Evolutionary conservation across 768 basidiomycete species (phyloP).

Genomic region (Flagelloscypha sp.): DNA sequence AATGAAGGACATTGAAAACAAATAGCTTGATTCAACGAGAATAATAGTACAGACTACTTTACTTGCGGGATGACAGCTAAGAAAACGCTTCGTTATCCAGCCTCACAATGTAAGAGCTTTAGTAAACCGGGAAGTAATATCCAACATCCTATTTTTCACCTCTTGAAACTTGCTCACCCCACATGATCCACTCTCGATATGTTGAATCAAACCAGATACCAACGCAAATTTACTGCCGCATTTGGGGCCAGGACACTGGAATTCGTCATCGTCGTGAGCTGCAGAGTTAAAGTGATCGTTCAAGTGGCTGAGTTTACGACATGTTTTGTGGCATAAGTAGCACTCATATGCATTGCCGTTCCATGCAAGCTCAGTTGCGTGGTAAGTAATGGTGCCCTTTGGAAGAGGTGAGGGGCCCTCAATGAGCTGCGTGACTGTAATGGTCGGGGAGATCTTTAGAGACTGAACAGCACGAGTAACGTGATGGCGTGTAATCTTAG

Average conservation of each 20-base stretch:
- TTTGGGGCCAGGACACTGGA: slow-evolving; percentile 30
- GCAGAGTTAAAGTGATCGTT: slow-evolving; percentile 27
- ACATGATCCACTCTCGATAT: slow-evolving; percentile 34
- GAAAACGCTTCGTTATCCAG: no score
- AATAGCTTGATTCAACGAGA: no score
- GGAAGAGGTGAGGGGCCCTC: slow-evolving; percentile 8
- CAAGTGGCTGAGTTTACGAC: slow-evolving; percentile 21
- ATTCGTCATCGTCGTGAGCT: slow-evolving; percentile 29
- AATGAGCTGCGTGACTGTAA: slow-evolving; percentile 25
- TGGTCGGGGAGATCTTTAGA: slow-evolving; percentile 24
- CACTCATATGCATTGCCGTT: slow-evolving; percentile 34
- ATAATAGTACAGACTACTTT: no score
- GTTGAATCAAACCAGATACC: slow-evolving; percentile 34
- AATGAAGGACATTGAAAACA: no score
- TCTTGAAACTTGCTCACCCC: slow-evolving; percentile 23
- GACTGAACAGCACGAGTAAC: slow-evolving; percentile 27
- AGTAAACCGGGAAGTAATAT: slow-evolving; percentile 21
- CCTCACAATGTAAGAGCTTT: slow-evolving; percentile 13
- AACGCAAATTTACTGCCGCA: slow-evolving; percentile 27
- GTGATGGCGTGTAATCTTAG: slow-evolving; percentile 25
- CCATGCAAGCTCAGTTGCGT: slow-evolving; percentile 27
- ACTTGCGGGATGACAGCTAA: no score
- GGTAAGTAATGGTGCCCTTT: slow-evolving; percentile 15
- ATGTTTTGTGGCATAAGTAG: slow-evolving; percentile 29
- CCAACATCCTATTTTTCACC: slow-evolving; percentile 20